These are phyloP conservation scores for Kurtzmaniella quercitrusa DNA, from an alignment of 1,139 yeast genomes.

Conservation along the genomic window DNA sequence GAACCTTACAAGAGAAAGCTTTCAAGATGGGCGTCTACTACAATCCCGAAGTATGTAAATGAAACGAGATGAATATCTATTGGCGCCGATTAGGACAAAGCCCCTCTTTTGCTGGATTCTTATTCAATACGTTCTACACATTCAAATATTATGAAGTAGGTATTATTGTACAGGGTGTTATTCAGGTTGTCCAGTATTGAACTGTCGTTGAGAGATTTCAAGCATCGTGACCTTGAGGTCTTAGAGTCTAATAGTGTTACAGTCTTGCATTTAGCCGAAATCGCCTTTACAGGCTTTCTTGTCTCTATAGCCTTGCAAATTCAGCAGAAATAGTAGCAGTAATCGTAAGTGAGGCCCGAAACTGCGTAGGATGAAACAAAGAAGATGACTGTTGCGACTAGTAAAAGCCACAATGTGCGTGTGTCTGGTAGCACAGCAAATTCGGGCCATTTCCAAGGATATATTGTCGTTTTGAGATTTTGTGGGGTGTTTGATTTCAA, in stretches of 20 bases:
- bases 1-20: too few relatives aligned
- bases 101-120: too few relatives aligned
- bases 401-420: conserved; percentile 6
- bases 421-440: neutral
- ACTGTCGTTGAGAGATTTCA: too few relatives aligned
- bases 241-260: too few relatives aligned
- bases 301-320: neutral
- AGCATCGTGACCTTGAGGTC: too few relatives aligned
- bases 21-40: too few relatives aligned
- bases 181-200: neutral
- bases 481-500: neutral
- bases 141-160: neutral
- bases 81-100: too few relatives aligned
- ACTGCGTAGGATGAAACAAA: conserved; percentile 20
- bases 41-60: too few relatives aligned
- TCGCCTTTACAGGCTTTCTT: too few relatives aligned
- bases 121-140: neutral
- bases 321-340: conserved; percentile 37
- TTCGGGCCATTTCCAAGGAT: neutral
- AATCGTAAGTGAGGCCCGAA: conserved; percentile 29
- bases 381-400: conserved; percentile 11
- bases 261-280: too few relatives aligned
- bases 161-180: neutral
- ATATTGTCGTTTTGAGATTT: neutral
- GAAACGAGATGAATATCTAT: too few relatives aligned